A percentile compares a stretch with the other conserved stretches of the same genome.
These are phyloP conservation scores for Neoconidiobolus thromboides DNA, from an alignment of 371 early-diverging fungal genomes.

Conservation along the genomic window DNA sequence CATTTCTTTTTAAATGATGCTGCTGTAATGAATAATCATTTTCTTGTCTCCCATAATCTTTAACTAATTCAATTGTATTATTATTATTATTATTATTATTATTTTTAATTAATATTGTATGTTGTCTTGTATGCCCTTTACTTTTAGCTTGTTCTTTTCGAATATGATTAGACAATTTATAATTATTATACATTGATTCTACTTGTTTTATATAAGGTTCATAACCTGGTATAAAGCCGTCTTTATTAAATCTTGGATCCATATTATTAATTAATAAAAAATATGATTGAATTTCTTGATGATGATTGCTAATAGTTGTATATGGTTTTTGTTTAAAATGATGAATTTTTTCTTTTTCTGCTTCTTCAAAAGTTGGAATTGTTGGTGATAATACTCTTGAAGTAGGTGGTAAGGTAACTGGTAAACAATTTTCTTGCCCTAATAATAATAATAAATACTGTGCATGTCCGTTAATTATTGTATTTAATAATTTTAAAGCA, in stretches of 20 bases:
- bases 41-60: not conserved
- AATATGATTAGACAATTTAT: not conserved
- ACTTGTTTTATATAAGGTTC: slow-evolving; percentile 1
- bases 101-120: not conserved
- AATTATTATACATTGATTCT: not conserved
- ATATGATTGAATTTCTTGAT: slow-evolving; percentile 3
- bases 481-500: slow-evolving; percentile 57
- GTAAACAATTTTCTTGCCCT: not conserved
- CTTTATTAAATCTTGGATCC: slow-evolving; percentile 3
- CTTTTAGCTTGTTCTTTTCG: slow-evolving; percentile 4
- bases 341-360: slow-evolving; percentile 18
- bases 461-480: slow-evolving; percentile 54
- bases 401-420: not conserved
- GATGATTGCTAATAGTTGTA: not conserved
- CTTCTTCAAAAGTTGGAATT: slow-evolving; percentile 2
- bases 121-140: not conserved
- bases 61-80: not conserved
- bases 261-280: slow-evolving; percentile 3
- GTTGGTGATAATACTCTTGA: not conserved
- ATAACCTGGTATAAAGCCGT: slow-evolving; percentile 2
- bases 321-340: slow-evolving; percentile 43
- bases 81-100: not conserved
- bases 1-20: slow-evolving; percentile 33
- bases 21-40: slow-evolving; percentile 13
- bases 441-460: slow-evolving; percentile 47